Conservation (phyloP, 2,329 filamentous ascomycete species). For the Trichoderma semiorbis region DNA sequence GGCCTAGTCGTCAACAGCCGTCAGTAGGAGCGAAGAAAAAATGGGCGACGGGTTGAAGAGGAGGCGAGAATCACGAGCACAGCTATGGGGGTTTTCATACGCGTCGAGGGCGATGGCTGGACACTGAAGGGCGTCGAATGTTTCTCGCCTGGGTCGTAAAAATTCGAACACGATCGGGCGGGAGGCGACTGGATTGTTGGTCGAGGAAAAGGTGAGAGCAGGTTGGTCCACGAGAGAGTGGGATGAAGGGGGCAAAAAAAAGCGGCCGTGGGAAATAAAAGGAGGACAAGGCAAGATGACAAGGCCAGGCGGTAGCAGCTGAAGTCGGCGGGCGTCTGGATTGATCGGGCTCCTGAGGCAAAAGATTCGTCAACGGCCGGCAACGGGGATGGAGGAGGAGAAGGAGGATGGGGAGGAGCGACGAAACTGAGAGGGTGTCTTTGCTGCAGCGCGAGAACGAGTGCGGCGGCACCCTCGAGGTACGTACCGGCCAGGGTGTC, state of each 20-base stretch:
- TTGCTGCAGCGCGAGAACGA: conserved; percentile 20
- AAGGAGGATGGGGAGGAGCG: conserved; percentile 37
- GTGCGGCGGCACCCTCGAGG: conserved; percentile 24
- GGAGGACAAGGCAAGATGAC: conserved; percentile 15
- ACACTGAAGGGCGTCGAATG: conserved; percentile 26
- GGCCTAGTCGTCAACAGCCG: conserved; percentile 3
- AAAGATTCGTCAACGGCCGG: conserved; percentile 32
- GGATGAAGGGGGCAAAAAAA: conserved; percentile 19
- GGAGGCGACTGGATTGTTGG: conserved; percentile 23
- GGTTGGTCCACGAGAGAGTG: not conserved
- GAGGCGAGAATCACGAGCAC: conserved; percentile 15
- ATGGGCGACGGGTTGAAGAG: not conserved
- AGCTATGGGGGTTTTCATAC: conserved; percentile 21
- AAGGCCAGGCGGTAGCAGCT: not conserved
- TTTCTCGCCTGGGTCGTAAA: conserved; percentile 33
- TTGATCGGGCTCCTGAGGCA: conserved; percentile 7
- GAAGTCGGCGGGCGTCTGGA: not conserved
- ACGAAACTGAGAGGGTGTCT: conserved; percentile 31
- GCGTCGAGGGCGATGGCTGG: conserved; percentile 25
- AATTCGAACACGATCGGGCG: conserved; percentile 29
- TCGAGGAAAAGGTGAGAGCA: conserved; percentile 5
- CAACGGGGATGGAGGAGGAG: conserved; percentile 33
- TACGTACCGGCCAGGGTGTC: conserved; percentile 28
- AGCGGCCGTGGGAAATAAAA: conserved; percentile 14
- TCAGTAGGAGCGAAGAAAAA: conserved; percentile 6